Evolutionary conservation across 2,329 filamentous ascomycete genomes (phyloP), one percentile per base, ranked within the genome.

Genomic region (Fusarium luffae): DNA sequence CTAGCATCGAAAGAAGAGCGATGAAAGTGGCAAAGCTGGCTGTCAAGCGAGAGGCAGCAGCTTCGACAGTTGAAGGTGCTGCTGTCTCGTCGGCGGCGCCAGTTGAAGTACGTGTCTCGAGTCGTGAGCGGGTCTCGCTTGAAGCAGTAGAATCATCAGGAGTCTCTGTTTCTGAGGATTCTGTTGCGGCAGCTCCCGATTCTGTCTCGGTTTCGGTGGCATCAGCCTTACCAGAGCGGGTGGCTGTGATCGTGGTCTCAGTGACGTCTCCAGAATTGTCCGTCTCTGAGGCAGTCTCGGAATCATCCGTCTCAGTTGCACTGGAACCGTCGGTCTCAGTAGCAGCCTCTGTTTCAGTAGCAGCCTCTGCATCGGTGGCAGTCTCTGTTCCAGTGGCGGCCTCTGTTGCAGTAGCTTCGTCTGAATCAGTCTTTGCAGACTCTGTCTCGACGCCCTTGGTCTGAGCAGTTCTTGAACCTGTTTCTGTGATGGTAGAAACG

Each of bases 21-120:
- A 74, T 16, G 52, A 69, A 48, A 55, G 60, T 60, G 34, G 70
- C 66, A 23, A 74, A 50, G 44, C 68, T 55, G 16, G 59, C 27
- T 7, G 62, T 66, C 48, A 74, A 42, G n/a, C 50, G 68, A 50
- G 73, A 67, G 4, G 70, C 73, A 7, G 66, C 59, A 54, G 68
- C 71, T 27, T 66, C 69, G 30, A 69, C 68, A 10, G 59, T 70
- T 4, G 65, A 59, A 44, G 70, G 67, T n/a, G 50, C 46, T 28
- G 71, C 49, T 4, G 69, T 67, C 11, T 50, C 59, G 13, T 43
- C 57, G 10, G 59, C 43, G 25, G 65, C 23, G 30, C 25, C n/a
- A 9, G 63, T 47, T 14, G 72, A 59, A 46, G 72, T 74, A 32
- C 68, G 72, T 28, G 72, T 74, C 51, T 65, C 57, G 21, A 74